Percentiles rank a stretch among this genome's conserved stretches.
Conservation (phyloP, 495 filamentous ascomycete genomes). For the Tuber calosporum region DNA sequence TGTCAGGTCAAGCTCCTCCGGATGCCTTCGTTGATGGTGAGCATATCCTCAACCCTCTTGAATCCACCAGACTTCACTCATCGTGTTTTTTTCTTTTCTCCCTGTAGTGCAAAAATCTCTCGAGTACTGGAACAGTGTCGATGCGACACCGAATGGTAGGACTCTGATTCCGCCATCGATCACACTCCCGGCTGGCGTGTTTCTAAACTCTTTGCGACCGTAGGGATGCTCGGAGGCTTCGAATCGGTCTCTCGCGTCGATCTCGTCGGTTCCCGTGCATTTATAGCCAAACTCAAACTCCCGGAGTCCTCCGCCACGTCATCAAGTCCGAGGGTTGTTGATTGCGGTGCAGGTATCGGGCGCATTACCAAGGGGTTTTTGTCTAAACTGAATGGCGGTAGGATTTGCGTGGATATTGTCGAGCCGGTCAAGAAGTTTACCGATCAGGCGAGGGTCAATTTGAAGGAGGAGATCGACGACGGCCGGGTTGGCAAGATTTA, state of each 20-base stretch:
- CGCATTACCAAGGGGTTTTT: conserved; percentile 51
- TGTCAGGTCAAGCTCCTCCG: conserved; percentile 15
- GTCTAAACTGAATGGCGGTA: conserved; percentile 40
- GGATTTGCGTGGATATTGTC: conserved; percentile 49
- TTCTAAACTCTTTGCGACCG: neutral
- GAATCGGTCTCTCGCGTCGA: conserved; percentile 68
- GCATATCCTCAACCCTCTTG: neutral
- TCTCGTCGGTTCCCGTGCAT: conserved; percentile 65
- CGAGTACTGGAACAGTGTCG: conserved; percentile 67
- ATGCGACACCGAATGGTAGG: conserved; percentile 58
- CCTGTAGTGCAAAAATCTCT: conserved; percentile 45
- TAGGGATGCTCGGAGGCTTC: conserved; percentile 72
- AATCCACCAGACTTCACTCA: neutral
- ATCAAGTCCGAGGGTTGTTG: conserved; percentile 43
- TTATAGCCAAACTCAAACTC: conserved; percentile 67
- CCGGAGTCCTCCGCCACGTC: conserved; percentile 27
- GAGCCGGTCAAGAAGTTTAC: conserved; percentile 57
- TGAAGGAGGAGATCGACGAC: conserved; percentile 30
- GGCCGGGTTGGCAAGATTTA: conserved; percentile 55
- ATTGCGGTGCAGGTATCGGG: conserved; percentile 57
- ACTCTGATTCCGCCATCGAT: conserved; percentile 3
- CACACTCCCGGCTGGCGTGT: neutral
- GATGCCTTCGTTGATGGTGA: conserved; percentile 29
- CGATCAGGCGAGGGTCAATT: conserved; percentile 44
- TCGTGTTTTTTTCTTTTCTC: neutral